A percentile compares a stretch with the other conserved stretches of the same genome.
Conservation (phyloP, 768 basidiomycete genomes). For the Fistulinella prunicolor region DNA sequence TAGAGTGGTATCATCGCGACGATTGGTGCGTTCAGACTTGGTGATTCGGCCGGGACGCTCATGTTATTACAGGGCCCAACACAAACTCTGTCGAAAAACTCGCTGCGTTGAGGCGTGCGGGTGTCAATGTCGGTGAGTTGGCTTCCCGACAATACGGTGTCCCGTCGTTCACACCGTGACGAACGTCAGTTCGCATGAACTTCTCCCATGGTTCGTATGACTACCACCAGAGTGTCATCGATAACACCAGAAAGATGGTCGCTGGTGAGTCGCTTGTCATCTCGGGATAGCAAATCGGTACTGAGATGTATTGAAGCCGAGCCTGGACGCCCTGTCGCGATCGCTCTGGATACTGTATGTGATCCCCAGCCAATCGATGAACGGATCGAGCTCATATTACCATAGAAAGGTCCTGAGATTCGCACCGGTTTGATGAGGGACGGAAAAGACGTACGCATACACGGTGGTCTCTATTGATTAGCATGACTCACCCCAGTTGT, state of each 20-base stretch:
- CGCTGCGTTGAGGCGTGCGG: slow-evolving; percentile 77
- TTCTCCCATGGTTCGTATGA: slow-evolving; percentile 99
- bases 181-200: slow-evolving; percentile 91
- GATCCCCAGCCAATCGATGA: not conserved
- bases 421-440: slow-evolving; percentile 92
- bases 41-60: not conserved
- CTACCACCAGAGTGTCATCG: slow-evolving; percentile 98
- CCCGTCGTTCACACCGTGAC: slow-evolving; percentile 8
- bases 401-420: slow-evolving; percentile 98
- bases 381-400: slow-evolving; percentile 7
- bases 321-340: slow-evolving; percentile 89
- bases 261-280: slow-evolving; percentile 47
- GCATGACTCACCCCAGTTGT: slow-evolving; percentile 8
- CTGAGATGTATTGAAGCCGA: slow-evolving; percentile 36
- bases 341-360: slow-evolving; percentile 93
- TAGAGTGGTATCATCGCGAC: slow-evolving; percentile 98
- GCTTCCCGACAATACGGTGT: not conserved
- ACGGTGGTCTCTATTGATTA: slow-evolving; percentile 1
- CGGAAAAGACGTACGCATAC: slow-evolving; percentile 71
- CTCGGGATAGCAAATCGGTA: not conserved
- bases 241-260: slow-evolving; percentile 90
- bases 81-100: slow-evolving; percentile 91
- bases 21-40: slow-evolving; percentile 62
- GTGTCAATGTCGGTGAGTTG: slow-evolving; percentile 92
- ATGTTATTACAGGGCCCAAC: slow-evolving; percentile 71